Conservation (phyloP, 371 early-diverging fungal genomes). For the Gilbertella persicaria region DNA sequence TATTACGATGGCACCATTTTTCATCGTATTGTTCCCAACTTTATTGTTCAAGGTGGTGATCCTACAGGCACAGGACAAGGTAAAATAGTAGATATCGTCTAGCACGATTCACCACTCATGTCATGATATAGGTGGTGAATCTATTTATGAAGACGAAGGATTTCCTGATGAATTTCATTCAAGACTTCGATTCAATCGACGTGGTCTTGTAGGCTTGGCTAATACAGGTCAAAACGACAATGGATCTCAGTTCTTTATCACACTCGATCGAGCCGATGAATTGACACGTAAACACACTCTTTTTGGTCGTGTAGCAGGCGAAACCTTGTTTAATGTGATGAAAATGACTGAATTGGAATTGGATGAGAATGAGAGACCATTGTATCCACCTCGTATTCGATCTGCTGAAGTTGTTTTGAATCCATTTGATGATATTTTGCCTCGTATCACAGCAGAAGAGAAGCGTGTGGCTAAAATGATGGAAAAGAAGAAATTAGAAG, state of each 20-base stretch:
- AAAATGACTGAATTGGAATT: conserved; percentile 84
- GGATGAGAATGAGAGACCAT: conserved; percentile 79
- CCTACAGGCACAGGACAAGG: conserved; percentile 84
- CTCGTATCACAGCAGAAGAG: conserved; percentile 72
- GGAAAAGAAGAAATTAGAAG: conserved; percentile 35
- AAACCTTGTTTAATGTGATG: conserved; percentile 88
- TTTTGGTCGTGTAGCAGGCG: conserved; percentile 94
- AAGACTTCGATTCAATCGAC: conserved; percentile 81
- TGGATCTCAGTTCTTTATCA: conserved; percentile 93
- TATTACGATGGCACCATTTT: conserved; percentile 87
- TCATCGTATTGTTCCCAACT: conserved; percentile 85
- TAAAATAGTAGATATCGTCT: no score
- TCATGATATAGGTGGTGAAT: conserved; percentile 75
- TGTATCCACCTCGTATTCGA: conserved; percentile 75
- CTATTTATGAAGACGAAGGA: conserved; percentile 78
- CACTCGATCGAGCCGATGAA: conserved; percentile 84
- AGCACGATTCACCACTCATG: no score
- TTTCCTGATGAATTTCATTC: conserved; percentile 93
- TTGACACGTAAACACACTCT: conserved; percentile 86
- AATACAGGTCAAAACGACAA: conserved; percentile 82
- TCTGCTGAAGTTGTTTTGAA: conserved; percentile 74
- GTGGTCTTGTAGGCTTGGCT: conserved; percentile 93
- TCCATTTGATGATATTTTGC: conserved; percentile 92
- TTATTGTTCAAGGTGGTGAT: conserved; percentile 98
- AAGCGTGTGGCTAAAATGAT: conserved; percentile 36